These are phyloP conservation scores for Coemansia sp. DNA, from an alignment of 192 early-diverging fungal species.

Conservation along the genomic window DNA sequence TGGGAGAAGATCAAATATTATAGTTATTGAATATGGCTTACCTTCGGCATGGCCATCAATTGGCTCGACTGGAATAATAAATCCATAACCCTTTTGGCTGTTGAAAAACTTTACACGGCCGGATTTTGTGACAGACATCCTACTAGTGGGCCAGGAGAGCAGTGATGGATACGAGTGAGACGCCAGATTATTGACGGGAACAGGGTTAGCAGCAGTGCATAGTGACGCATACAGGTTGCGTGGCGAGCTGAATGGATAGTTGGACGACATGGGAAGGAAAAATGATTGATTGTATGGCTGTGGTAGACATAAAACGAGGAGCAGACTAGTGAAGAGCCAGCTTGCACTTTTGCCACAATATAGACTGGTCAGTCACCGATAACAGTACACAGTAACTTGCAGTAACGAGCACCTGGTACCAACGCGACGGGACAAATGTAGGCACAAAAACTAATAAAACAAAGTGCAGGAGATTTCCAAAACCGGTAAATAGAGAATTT, in stretches of 20 bases:
- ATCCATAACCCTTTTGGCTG: slow-evolving; percentile 84
- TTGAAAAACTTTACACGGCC: slow-evolving; percentile 84
- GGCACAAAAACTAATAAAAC: background rate
- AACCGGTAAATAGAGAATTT: background rate
- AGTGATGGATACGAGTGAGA: slow-evolving; percentile 3
- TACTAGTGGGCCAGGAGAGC: slow-evolving; percentile 17
- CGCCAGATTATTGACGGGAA: background rate
- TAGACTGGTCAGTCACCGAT: background rate
- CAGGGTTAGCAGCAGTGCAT: slow-evolving; percentile 10
- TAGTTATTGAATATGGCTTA: slow-evolving; percentile 29
- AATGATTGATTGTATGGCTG: background rate
- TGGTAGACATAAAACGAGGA: background rate
- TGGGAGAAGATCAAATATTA: background rate
- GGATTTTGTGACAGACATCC: slow-evolving; percentile 27
- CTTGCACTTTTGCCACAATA: background rate
- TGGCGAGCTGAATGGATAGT: slow-evolving; percentile 7
- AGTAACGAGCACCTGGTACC: background rate
- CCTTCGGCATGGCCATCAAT: slow-evolving; percentile 71
- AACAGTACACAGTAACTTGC: background rate
- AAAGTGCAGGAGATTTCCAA: background rate
- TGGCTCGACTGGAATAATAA: slow-evolving; percentile 74
- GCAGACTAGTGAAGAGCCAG: background rate
- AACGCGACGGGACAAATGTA: background rate
- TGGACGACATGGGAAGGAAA: slow-evolving; percentile 5
- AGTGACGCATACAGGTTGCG: slow-evolving; percentile 13